Percentiles rank a stretch among this genome's conserved stretches.
Evolutionary conservation across 139 green algal genomes (phyloP).

Genomic region (Picochlorum sp.): DNA sequence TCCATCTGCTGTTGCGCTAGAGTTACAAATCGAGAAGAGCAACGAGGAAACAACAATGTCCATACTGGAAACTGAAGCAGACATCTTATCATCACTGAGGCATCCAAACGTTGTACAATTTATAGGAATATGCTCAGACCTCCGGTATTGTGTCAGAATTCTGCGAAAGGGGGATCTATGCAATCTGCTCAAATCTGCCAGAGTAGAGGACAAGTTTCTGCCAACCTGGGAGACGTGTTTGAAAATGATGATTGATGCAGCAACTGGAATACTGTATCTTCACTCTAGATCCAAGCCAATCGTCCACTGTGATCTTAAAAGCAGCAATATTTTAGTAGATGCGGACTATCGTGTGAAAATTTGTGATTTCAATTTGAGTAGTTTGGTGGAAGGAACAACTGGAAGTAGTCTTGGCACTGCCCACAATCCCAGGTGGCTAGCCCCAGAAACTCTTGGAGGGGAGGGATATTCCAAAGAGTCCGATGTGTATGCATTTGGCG

Average conservation of each 20-base stretch:
- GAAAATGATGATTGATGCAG: slow-evolving; percentile 42
- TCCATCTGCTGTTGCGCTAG: not conserved
- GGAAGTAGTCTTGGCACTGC: slow-evolving; percentile 18
- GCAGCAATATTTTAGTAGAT: slow-evolving; percentile 48
- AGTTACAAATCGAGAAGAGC: too few relatives aligned
- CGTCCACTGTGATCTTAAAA: slow-evolving; percentile 47
- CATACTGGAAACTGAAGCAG: slow-evolving; percentile 20
- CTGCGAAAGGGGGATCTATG: slow-evolving; percentile 35
- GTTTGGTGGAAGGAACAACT: slow-evolving; percentile 15
- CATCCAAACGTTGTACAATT: slow-evolving; percentile 52
- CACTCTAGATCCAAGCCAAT: slow-evolving; percentile 33
- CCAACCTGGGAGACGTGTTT: slow-evolving; percentile 34
- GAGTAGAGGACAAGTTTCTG: slow-evolving; percentile 4
- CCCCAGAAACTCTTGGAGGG: slow-evolving; percentile 35
- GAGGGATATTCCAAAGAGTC: slow-evolving; percentile 15
- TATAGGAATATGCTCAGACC: slow-evolving; percentile 39
- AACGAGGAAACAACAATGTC: not conserved
- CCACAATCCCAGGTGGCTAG: slow-evolving; percentile 39
- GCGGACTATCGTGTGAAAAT: slow-evolving; percentile 38
- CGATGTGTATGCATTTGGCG: slow-evolving; percentile 46
- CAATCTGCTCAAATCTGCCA: slow-evolving; percentile 21
- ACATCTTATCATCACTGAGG: slow-evolving; percentile 38
- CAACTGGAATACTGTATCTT: slow-evolving; percentile 41
- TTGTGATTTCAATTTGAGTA: slow-evolving; percentile 42
- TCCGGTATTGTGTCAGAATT: slow-evolving; percentile 38